These are phyloP conservation scores for Hapsidospora chrysogenum DNA, from an alignment of 495 filamentous ascomycete species.

Conservation along the genomic window DNA sequence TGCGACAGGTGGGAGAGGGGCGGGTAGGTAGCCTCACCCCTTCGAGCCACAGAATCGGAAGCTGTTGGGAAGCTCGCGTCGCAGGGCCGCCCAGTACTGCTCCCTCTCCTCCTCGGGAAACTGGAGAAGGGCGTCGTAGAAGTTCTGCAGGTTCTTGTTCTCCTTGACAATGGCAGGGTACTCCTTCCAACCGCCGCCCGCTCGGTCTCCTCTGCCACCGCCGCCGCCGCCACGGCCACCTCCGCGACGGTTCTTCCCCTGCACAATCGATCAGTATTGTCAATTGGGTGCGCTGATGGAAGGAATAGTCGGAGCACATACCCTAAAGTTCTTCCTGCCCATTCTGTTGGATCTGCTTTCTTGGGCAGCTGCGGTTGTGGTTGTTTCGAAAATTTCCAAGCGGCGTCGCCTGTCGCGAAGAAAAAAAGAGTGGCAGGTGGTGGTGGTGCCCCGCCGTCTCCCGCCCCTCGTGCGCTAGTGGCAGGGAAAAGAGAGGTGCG, in stretches of 20 bases:
- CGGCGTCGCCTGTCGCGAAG: background rate
- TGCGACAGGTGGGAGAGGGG: background rate
- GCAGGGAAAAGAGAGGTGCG: background rate
- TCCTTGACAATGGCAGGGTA: slow-evolving; percentile 46
- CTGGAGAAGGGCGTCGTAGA: slow-evolving; percentile 62
- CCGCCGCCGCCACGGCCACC: slow-evolving; percentile 7
- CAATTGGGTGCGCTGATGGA: background rate
- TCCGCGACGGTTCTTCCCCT: slow-evolving; percentile 1
- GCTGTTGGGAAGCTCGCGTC: slow-evolving; percentile 77
- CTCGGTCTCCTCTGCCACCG: slow-evolving; percentile 1
- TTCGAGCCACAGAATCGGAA: slow-evolving; percentile 92
- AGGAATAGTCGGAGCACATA: background rate
- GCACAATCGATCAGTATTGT: background rate
- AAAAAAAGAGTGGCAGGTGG: background rate
- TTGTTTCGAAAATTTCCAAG: slow-evolving; percentile 1
- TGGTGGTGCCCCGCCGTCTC: slow-evolving; percentile 1
- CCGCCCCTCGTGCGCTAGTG: background rate
- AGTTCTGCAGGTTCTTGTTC: slow-evolving; percentile 66
- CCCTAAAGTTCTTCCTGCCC: slow-evolving; percentile 1
- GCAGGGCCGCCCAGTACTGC: slow-evolving; percentile 67
- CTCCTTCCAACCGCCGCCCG: slow-evolving; percentile 15
- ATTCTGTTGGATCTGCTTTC: background rate
- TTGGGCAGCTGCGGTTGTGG: background rate
- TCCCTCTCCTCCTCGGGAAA: slow-evolving; percentile 55
- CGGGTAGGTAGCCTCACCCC: slow-evolving; percentile 32